Base-by-base conservation (phyloP, 2,329 filamentous ascomycete genomes). In the Aquanectria penicillioides region DNA sequence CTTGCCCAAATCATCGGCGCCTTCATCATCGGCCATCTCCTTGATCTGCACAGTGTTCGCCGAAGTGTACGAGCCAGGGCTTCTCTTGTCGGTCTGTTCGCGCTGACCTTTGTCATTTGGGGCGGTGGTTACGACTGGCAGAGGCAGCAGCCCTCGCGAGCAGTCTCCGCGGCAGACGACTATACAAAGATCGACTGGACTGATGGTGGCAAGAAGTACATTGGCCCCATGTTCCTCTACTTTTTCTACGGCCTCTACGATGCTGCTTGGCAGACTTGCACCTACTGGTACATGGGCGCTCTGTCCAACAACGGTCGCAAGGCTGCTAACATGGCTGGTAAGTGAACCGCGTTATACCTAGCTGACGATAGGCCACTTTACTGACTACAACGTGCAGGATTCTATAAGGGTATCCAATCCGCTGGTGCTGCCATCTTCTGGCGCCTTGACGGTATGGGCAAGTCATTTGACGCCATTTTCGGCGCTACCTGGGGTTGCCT, bases 251-350 rank as follows among this genome's bases (percentile, higher is more conserved):
- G 89, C 34, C 82, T 86, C 61, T 89, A 87, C 68, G 89, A 91
- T 70, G 86, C 88, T 2, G 79, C 87, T 15, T 90, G 86, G 86
- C 88, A 90, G 72, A 71, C 68, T 12, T 71, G 67, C 51, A 71
- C 71, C 48, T 71, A 70, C 64, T 71, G 67, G 69, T 94, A 90
- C 81, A 97, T 97, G 91, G 94, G 94, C 50, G 86, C 93, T 17
- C 83, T 97, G 38, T 93, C 91, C 72, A 97, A 97, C 85, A 96
- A 94, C 64, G 87, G 90, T 61, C 92, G 93, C 75, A 94, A 93
- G 77, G 86, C 94, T 20, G 93, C 94, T 79, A 96, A 97, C 80
- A 89, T 94, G 73, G 91, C 68, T 48, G 68, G 68, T 69, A 65
- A 62, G 67, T 48, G 13, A 6, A 28, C 4, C 41, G n/a, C 5